phyloP scores from a whole-genome alignment of 1,139 yeast genomes.

The Kluyveromyces sp. region DNA sequence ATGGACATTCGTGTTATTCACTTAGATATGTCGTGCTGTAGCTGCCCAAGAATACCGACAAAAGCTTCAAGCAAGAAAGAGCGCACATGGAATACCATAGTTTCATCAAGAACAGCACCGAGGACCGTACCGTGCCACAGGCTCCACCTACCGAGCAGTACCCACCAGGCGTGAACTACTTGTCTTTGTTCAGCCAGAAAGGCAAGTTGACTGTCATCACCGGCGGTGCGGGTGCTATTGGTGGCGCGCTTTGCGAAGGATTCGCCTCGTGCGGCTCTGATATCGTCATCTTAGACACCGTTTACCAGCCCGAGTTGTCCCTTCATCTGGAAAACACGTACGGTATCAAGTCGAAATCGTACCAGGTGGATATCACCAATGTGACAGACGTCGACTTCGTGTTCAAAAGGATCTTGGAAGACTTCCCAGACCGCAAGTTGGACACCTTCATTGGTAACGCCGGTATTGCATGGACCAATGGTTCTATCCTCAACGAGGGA shows the following conservation, averaged over 20 bases:
- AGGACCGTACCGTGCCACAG: conserved; percentile 13
- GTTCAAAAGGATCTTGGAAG: conserved; percentile 51
- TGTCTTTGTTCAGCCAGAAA: conserved; percentile 56
- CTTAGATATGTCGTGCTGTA: too few relatives aligned
- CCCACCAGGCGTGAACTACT: conserved; percentile 9
- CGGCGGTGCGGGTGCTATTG: conserved; percentile 84
- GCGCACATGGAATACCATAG: conserved; percentile 12
- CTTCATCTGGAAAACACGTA: conserved; percentile 35
- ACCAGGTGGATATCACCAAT: conserved; percentile 61
- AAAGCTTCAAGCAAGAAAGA: too few relatives aligned
- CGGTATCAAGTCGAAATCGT: conserved; percentile 61
- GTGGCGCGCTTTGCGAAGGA: conserved; percentile 75
- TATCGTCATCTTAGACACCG: conserved; percentile 62
- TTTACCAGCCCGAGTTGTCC: conserved; percentile 37
- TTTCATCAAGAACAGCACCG: conserved; percentile 13
- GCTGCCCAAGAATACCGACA: too few relatives aligned
- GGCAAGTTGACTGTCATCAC: conserved; percentile 82
- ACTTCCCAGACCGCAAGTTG: conserved; percentile 54
- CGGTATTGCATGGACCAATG: conserved; percentile 80
- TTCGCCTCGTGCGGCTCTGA: conserved; percentile 89
- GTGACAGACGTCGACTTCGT: conserved; percentile 51
- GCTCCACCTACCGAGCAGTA: conserved; percentile 13
- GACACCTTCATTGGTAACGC: conserved; percentile 88
- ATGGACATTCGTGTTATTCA: too few relatives aligned
- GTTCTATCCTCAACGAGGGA: conserved; percentile 44